These are phyloP conservation scores for Nannochloropsis salina DNA, from an alignment of 108 stramenopile species.

Conservation along the genomic window DNA sequence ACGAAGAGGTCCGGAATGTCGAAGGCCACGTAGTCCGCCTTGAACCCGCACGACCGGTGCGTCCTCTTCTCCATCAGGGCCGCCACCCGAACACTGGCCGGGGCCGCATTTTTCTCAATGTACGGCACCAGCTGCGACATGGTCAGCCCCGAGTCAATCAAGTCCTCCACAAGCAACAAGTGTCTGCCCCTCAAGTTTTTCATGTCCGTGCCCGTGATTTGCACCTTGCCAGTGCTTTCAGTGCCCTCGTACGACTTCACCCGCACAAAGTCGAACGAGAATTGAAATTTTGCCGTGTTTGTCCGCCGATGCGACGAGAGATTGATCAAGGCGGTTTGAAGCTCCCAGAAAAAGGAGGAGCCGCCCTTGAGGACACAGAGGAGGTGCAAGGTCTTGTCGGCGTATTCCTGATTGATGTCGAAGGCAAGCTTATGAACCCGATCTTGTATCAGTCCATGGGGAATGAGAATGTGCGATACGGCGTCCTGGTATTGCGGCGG, in stretches of 20 bases:
- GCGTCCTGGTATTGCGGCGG: constrained; percentile 48
- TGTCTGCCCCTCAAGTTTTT: constrained; percentile 41
- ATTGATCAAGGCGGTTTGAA: constrained; percentile 32
- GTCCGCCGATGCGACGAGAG: constrained; percentile 15
- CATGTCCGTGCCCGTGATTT: constrained; percentile 43
- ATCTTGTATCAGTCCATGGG: constrained; percentile 48
- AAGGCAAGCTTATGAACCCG: constrained; percentile 52
- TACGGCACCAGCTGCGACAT: constrained; percentile 50
- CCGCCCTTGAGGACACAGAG: constrained; percentile 58
- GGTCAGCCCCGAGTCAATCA: constrained; percentile 56
- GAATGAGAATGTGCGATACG: constrained; percentile 43
- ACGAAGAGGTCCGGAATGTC: constrained; percentile 57
- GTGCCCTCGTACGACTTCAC: constrained; percentile 56
- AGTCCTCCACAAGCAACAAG: constrained; percentile 55
- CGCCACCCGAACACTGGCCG: constrained; percentile 39
- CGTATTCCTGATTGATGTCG: constrained; percentile 48
- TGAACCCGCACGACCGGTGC: constrained; percentile 41
- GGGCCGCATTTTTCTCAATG: constrained; percentile 25
- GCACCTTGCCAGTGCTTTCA: constrained; percentile 46
- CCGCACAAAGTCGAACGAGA: constrained; percentile 46
- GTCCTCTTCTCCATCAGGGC: constrained; percentile 57
- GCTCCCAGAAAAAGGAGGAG: constrained; percentile 49
- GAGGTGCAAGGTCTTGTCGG: constrained; percentile 45
- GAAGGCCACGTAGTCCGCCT: constrained; percentile 58
- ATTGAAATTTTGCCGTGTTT: background rate